Percentiles rank a stretch among this genome's conserved stretches.
Conservation (phyloP, 2,329 filamentous ascomycete species). For the Fusarium sublunatum region DNA sequence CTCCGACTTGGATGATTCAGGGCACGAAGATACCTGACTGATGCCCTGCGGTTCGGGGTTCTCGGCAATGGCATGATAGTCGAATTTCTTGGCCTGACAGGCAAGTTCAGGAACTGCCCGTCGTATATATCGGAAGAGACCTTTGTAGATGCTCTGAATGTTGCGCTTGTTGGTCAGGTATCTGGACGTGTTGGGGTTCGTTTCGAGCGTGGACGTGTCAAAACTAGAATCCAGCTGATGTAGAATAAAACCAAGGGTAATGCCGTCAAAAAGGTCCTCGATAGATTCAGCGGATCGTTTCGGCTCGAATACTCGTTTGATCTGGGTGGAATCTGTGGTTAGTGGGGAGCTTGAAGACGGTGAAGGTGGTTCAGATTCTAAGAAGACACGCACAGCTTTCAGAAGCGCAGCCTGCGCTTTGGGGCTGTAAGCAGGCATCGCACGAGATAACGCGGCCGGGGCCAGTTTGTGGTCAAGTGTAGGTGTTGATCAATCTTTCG, state of each 20-base stretch:
- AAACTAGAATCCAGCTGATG: conserved; percentile 69
- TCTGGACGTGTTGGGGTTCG: conserved; percentile 56
- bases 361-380: conserved; percentile 1
- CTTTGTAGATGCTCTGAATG: conserved; percentile 65
- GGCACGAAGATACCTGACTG: conserved; percentile 56
- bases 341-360: conserved; percentile 25
- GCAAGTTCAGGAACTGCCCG: conserved; percentile 63
- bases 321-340: conserved; percentile 39
- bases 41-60: conserved; percentile 66
- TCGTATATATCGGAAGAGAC: conserved; percentile 66
- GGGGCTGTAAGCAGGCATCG: conserved; percentile 55
- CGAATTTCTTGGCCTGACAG: conserved; percentile 62
- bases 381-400: conserved; percentile 60
- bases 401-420: conserved; percentile 66
- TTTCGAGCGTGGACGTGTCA: conserved; percentile 64
- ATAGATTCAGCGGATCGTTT: conserved; percentile 61
- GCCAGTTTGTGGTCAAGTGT: conserved; percentile 15
- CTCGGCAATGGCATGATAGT: conserved; percentile 69
- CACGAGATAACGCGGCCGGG: conserved; percentile 14
- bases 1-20: background rate
- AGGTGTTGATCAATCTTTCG: conserved; percentile 23
- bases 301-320: conserved; percentile 57
- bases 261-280: conserved; percentile 64
- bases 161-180: conserved; percentile 63
- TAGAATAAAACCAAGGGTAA: conserved; percentile 66